Evolutionary conservation across 768 basidiomycete genomes (phyloP).

Genomic region (Paxillus involutus): DNA sequence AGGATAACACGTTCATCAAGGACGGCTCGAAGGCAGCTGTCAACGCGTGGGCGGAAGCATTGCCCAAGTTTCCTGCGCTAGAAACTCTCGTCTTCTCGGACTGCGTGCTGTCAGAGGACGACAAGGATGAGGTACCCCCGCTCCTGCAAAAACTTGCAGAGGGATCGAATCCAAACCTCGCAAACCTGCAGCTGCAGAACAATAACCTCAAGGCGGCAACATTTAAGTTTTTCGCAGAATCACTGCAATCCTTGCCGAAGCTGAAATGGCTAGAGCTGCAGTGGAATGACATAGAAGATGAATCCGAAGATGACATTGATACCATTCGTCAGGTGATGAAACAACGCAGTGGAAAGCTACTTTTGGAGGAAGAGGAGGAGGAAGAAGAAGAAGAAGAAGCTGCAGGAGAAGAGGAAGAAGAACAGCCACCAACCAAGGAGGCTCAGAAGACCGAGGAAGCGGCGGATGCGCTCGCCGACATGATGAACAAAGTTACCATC

Average conservation of each 20-base stretch:
- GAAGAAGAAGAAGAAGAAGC: constrained; percentile 37
- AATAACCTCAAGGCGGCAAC: constrained; percentile 80
- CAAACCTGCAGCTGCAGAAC: constrained; percentile 83
- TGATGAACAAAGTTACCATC: constrained; percentile 65
- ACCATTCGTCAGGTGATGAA: constrained; percentile 55
- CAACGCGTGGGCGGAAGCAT: constrained; percentile 58
- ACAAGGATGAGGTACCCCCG: constrained; percentile 74
- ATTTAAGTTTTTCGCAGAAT: constrained; percentile 65
- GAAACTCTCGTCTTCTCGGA: constrained; percentile 88
- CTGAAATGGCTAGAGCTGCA: constrained; percentile 81
- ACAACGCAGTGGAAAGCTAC: constrained; percentile 64
- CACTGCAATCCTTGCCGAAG: constrained; percentile 57
- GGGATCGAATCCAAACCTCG: constrained; percentile 75
- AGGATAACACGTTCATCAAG: constrained; percentile 86
- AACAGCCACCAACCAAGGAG: constrained; percentile 22
- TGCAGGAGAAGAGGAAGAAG: constrained; percentile 21
- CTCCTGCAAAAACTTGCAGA: constrained; percentile 58
- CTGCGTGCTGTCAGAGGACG: constrained; percentile 73
- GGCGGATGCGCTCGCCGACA: constrained; percentile 61
- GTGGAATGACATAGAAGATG: constrained; percentile 86
- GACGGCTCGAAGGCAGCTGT: constrained; percentile 59
- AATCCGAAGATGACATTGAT: constrained; percentile 56
- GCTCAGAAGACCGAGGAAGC: constrained; percentile 31
- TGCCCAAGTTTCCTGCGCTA: constrained; percentile 71
- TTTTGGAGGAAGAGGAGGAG: constrained; percentile 53